These are phyloP conservation scores for Yamadazyma dushanensis DNA, from an alignment of 1,139 yeast genomes.

Conservation along the genomic window DNA sequence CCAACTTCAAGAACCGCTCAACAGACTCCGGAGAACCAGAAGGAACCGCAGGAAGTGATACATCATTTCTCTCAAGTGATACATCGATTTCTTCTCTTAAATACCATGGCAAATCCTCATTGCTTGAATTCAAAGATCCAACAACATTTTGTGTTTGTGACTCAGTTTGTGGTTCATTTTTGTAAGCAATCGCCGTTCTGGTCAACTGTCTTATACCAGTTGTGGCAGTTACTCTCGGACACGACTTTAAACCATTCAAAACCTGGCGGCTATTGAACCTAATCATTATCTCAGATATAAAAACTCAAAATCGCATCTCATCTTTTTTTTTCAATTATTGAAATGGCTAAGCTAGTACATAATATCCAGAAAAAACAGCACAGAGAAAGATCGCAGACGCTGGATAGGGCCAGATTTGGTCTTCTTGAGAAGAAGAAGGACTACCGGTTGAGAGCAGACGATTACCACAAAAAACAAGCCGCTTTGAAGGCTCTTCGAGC, in stretches of 20 bases:
- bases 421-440: conserved; percentile 94
- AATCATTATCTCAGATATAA: neutral
- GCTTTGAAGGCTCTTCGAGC: conserved; percentile 73
- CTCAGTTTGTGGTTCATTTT: no score
- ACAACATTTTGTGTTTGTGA: no score
- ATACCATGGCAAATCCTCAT: conserved; percentile 65
- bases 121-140: no score
- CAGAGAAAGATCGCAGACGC: conserved; percentile 86
- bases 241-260: neutral
- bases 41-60: conserved; percentile 53
- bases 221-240: no score
- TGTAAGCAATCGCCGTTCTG: no score
- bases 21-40: conserved; percentile 53
- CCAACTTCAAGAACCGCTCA: conserved; percentile 40
- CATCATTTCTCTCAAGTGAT: conserved; percentile 18
- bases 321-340: neutral
- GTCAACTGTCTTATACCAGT: no score
- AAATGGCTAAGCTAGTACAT: conserved; percentile 80
- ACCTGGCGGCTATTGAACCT: no score
- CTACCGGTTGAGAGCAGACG: conserved; percentile 83
- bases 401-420: conserved; percentile 71
- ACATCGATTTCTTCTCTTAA: conserved; percentile 44
- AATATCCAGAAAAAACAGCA: conserved; percentile 95
- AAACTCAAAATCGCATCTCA: conserved; percentile 2
- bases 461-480: conserved; percentile 85